Percentiles rank a stretch among this genome's conserved stretches.
Evolutionary conservation across 2,329 filamentous ascomycete species (phyloP).

Genomic region (Ceratocystiopsis sp.): DNA sequence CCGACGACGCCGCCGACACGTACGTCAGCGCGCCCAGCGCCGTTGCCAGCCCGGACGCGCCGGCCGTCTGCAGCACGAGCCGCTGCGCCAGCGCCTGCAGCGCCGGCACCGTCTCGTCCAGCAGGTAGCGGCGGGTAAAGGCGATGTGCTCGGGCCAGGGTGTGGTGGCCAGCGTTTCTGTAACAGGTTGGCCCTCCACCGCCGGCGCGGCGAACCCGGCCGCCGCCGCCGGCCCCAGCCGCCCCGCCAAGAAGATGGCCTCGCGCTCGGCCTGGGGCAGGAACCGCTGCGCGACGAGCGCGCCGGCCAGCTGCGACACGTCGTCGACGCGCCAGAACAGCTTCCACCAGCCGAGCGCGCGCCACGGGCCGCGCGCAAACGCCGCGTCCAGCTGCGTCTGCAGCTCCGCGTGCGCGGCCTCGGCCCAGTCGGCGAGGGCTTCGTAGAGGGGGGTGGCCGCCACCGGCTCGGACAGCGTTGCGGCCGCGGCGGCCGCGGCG

Average conservation of each 20-base stretch:
- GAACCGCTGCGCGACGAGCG: conserved; percentile 63
- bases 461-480: neutral
- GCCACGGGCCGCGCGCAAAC: conserved; percentile 62
- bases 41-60: conserved; percentile 47
- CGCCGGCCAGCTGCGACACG: conserved; percentile 64
- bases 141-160: conserved; percentile 65
- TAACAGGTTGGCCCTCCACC: too few species aligned
- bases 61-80: conserved; percentile 58
- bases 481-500: conserved; percentile 11
- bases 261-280: conserved; percentile 62
- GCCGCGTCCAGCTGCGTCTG: conserved; percentile 63
- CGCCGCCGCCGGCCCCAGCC: conserved; percentile 18
- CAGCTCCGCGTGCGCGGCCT: conserved; percentile 66
- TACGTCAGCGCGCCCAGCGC: conserved; percentile 40
- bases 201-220: too few species aligned
- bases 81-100: conserved; percentile 58
- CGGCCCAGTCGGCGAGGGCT: conserved; percentile 55
- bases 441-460: conserved; percentile 28
- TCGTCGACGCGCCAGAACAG: conserved; percentile 91
- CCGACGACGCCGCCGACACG: conserved; percentile 19
- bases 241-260: conserved; percentile 68
- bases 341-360: conserved; percentile 80
- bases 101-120: conserved; percentile 48
- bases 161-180: too few species aligned
- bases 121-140: conserved; percentile 48